Conservation (phyloP, 768 basidiomycete genomes). For the Dacryopinax spathularia region DNA sequence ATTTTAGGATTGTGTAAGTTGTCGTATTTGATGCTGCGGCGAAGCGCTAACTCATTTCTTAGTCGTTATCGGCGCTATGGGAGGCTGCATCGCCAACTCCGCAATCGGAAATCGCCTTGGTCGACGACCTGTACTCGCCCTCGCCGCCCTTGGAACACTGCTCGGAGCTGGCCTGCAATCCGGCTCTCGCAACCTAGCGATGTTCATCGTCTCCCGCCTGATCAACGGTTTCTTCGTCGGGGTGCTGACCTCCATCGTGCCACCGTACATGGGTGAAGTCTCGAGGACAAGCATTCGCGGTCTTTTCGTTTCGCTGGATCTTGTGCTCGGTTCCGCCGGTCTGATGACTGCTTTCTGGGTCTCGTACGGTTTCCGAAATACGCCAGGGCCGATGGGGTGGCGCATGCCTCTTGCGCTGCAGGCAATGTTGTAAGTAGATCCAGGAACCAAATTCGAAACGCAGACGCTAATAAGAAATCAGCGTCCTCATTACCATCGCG, state of each 20-base stretch:
- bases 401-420: slow-evolving; percentile 15
- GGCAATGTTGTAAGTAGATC: slow-evolving; percentile 8
- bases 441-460: too few species aligned
- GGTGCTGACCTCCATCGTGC: slow-evolving; percentile 14
- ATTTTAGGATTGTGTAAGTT: neutral
- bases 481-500: slow-evolving; percentile 12
- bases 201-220: slow-evolving; percentile 11
- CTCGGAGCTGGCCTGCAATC: slow-evolving; percentile 11
- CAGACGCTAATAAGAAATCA: neutral
- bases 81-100: slow-evolving; percentile 9
- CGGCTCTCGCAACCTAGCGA: slow-evolving; percentile 10
- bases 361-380: slow-evolving; percentile 10
- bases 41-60: neutral
- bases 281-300: slow-evolving; percentile 13
- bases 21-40: neutral
- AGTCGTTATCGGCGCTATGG: slow-evolving; percentile 12
- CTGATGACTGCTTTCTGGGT: slow-evolving; percentile 17
- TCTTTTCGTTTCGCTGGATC: slow-evolving; percentile 13
- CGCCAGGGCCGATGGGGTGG: slow-evolving; percentile 10
- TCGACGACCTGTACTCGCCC: slow-evolving; percentile 7
- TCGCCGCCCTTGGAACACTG: slow-evolving; percentile 4
- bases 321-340: slow-evolving; percentile 13
- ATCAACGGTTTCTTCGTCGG: slow-evolving; percentile 18
- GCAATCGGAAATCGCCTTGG: slow-evolving; percentile 11
- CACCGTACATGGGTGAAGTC: slow-evolving; percentile 13